Conservation (phyloP, 1,284 basidiomycete genomes). For the Schizophyllum commune region DNA sequence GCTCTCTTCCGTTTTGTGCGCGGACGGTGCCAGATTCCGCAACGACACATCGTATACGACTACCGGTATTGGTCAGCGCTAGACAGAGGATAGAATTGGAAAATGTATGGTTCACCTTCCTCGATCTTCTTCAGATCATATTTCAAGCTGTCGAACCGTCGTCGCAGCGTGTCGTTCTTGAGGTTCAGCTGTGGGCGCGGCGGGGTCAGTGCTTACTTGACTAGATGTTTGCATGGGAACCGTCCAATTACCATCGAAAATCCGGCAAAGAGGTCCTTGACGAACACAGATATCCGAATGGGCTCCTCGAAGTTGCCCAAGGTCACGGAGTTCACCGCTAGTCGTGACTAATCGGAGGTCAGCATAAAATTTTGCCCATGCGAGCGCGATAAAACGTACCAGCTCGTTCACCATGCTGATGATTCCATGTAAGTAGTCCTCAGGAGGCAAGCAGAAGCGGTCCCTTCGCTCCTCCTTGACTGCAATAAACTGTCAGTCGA, state of each 20-base stretch:
- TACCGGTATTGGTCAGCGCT: conserved; percentile 19
- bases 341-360: conserved; percentile 48
- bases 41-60: conserved; percentile 83
- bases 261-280: conserved; percentile 75
- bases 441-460: conserved; percentile 56
- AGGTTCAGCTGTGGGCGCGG: conserved; percentile 60
- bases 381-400: conserved; percentile 32
- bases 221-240: too few relatives aligned
- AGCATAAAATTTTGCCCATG: neutral
- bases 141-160: conserved; percentile 76
- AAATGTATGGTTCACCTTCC: conserved; percentile 51
- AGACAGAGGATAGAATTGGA: conserved; percentile 5
- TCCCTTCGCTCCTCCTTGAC: conserved; percentile 69
- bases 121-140: conserved; percentile 89
- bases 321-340: conserved; percentile 79
- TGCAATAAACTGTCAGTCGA: conserved; percentile 20
- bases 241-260: conserved; percentile 62
- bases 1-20: neutral
- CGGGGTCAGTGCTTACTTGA: too few relatives aligned
- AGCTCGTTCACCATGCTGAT: conserved; percentile 79
- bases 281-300: conserved; percentile 70
- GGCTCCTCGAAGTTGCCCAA: conserved; percentile 77
- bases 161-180: conserved; percentile 76
- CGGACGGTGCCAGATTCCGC: conserved; percentile 42
- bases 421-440: conserved; percentile 82